A percentile compares a stretch with the other conserved stretches of the same genome.
Evolutionary conservation across 2,329 filamentous ascomycete genomes (phyloP).

Genomic region (Fusarium stilboides): DNA sequence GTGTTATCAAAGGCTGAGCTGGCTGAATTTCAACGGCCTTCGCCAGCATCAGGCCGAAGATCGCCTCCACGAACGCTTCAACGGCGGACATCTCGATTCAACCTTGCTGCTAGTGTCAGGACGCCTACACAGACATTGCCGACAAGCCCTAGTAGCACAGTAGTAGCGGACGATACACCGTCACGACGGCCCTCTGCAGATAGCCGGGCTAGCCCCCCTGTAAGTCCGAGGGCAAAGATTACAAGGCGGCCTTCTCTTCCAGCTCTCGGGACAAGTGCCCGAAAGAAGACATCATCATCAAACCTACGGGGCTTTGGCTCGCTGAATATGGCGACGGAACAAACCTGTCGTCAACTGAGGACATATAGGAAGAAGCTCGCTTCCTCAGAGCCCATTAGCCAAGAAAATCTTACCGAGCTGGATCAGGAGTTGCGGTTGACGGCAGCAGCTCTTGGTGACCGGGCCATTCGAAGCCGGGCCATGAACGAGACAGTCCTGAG

Average conservation of each 20-base stretch:
- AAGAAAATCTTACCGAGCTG: slow-evolving; percentile 72
- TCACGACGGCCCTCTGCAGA: slow-evolving; percentile 64
- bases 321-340: slow-evolving; percentile 75
- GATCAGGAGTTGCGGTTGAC: slow-evolving; percentile 77
- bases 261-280: slow-evolving; percentile 60
- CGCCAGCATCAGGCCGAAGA: slow-evolving; percentile 62
- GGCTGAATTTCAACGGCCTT: slow-evolving; percentile 79
- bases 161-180: slow-evolving; percentile 62
- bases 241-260: slow-evolving; percentile 70
- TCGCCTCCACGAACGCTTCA: slow-evolving; percentile 70
- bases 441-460: slow-evolving; percentile 71
- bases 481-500: slow-evolving; percentile 72
- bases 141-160: slow-evolving; percentile 58
- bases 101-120: slow-evolving; percentile 55
- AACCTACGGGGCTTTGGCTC: slow-evolving; percentile 68
- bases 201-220: slow-evolving; percentile 64
- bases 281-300: slow-evolving; percentile 65
- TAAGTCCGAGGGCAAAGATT: slow-evolving; percentile 64
- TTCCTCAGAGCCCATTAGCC: slow-evolving; percentile 69
- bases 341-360: slow-evolving; percentile 73
- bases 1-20: slow-evolving; percentile 91
- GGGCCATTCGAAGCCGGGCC: slow-evolving; percentile 67
- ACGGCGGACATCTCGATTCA: slow-evolving; percentile 69
- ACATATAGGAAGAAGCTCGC: slow-evolving; percentile 75
- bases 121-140: slow-evolving; percentile 60